Conservation (phyloP, 192 early-diverging fungal species). For the Paraglomus brasilianum region DNA sequence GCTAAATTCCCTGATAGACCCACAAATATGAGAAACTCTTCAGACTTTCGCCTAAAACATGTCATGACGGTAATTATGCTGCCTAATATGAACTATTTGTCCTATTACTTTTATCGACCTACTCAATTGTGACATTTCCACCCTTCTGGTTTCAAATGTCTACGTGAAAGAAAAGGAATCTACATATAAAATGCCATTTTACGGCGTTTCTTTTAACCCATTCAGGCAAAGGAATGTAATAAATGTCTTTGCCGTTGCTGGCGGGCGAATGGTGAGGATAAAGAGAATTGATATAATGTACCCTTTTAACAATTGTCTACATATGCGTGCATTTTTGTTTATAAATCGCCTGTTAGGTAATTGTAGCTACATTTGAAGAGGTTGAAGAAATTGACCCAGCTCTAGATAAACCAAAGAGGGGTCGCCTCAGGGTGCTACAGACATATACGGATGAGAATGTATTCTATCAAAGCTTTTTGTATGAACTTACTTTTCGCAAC, state of each 20-base stretch:
- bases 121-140: too few species aligned
- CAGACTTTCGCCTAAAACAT: too few species aligned
- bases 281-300: not conserved
- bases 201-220: conserved; percentile 18
- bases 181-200: conserved; percentile 16
- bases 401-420: not conserved
- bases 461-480: not conserved
- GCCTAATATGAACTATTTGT: too few species aligned
- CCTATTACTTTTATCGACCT: too few species aligned
- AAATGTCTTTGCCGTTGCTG: conserved; percentile 11
- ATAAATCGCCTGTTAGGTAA: not conserved
- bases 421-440: conserved; percentile 1
- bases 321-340: too few species aligned
- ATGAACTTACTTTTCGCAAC: not conserved
- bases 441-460: conserved; percentile 26
- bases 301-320: not conserved
- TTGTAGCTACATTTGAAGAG: not conserved
- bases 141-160: too few species aligned
- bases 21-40: too few species aligned
- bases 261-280: conserved; percentile 16
- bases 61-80: too few species aligned
- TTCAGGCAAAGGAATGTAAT: not conserved
- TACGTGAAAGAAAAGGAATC: conserved; percentile 24
- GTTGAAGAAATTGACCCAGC: not conserved
- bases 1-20: too few species aligned